Base-by-base conservation (phyloP, 2,329 filamentous ascomycete species). In the Ambrosiella xylebori region DNA sequence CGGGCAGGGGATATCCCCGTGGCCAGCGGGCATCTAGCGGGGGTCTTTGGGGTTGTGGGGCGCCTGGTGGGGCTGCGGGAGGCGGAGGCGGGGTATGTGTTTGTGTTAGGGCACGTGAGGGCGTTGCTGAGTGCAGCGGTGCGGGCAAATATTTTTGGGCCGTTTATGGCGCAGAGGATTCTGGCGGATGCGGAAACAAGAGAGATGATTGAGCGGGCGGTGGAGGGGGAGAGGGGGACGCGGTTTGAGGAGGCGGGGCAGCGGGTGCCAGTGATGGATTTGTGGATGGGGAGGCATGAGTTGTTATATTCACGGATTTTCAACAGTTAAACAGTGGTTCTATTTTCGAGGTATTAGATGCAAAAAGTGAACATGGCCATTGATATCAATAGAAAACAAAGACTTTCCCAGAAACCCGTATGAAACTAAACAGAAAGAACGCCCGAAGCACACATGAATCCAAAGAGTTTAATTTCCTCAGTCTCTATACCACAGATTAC, bases 231-330 rank as follows among this genome's bases (percentile, higher is more conserved):
- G 64, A 83, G 79, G 79, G 64, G 73, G 12, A 79, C 73, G 59
- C 67, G 64, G 1, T 72, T 84, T 0, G 81, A 85, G 59, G 77
- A 83, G 62, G 86, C 86, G 2, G 85, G 84, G 4, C 85, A 91
- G 72, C 81, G 74, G 58, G 82, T 88, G 61, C 87, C 87, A 1
- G 77, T 82, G 1, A 82, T 91, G 78, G 87, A 93, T 71, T 68
- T 93, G 38, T 93, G 87, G 86, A 76, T 89, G 65, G 87, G 87
- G 2, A 76, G 87, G 66, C 87, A 93, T 68, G 87, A 93, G 74
- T 73, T 88, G 66, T 68, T 93, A 62, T 93, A 93, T 68, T 90
- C 86, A 60, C 80, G 87, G 64, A 91, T 93, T 57, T 93, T 93
- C 66, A 93, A 93, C 70, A 90, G 86, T 64, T 91, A 65, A 70